Evolutionary conservation across 2,329 filamentous ascomycete species (phyloP).

Genomic region (Atkinsonella hypoxylon): DNA sequence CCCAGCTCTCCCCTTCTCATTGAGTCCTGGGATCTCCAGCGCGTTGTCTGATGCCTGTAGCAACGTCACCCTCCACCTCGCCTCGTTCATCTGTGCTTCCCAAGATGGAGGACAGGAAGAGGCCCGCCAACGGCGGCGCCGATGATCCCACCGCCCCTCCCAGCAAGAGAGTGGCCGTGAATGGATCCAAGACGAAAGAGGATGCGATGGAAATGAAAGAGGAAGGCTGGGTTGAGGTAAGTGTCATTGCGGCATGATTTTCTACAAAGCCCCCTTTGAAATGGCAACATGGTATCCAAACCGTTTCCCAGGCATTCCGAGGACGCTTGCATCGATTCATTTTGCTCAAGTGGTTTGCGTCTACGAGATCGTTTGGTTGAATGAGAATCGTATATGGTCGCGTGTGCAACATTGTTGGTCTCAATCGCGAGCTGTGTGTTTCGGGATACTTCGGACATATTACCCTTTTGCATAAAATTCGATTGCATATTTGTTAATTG

Average conservation of each 20-base stretch:
- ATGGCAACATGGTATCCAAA: conserved; percentile 5
- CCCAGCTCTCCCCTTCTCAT: conserved; percentile 21
- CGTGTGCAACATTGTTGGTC: background rate
- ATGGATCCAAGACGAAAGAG: conserved; percentile 54
- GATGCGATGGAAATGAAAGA: conserved; percentile 44
- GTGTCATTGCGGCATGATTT: conserved; percentile 30
- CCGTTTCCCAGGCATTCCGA: conserved; percentile 3
- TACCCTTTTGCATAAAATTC: background rate
- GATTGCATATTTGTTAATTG: background rate
- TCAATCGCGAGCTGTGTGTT: conserved; percentile 1
- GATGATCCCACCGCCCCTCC: conserved; percentile 81
- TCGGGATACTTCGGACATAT: background rate
- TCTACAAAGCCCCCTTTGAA: conserved; percentile 11
- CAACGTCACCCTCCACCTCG: conserved; percentile 57
- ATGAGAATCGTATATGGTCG: background rate
- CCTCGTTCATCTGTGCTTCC: conserved; percentile 69
- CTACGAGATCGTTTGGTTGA: conserved; percentile 1
- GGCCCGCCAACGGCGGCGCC: conserved; percentile 67
- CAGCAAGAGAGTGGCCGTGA: conserved; percentile 82
- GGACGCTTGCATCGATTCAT: background rate
- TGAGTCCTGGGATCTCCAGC: conserved; percentile 26
- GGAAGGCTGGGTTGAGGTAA: conserved; percentile 53
- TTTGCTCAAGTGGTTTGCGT: conserved; percentile 1
- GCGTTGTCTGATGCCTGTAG: conserved; percentile 71
- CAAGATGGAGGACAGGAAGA: conserved; percentile 99